Percentiles rank a stretch among this genome's conserved stretches.
Evolutionary conservation across 2,329 filamentous ascomycete genomes (phyloP).

Genomic region (Tetracladium maxilliforme): DNA sequence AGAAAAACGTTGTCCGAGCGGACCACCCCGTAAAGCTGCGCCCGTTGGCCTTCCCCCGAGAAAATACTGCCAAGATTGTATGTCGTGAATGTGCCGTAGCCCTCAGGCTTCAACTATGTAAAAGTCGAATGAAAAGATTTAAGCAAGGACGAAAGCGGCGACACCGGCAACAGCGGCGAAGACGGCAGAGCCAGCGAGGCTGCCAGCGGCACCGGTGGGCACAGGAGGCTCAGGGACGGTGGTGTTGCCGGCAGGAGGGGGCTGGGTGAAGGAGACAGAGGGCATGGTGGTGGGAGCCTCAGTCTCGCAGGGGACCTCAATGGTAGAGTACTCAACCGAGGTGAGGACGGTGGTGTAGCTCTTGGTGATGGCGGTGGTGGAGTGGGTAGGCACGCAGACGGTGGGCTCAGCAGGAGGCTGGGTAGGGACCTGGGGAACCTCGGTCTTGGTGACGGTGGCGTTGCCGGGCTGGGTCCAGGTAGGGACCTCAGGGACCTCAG

Average conservation of each 20-base stretch:
- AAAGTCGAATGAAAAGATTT: constrained; percentile 6
- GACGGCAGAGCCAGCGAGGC: constrained; percentile 14
- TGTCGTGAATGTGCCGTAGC: constrained; percentile 1
- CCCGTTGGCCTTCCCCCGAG: too few relatives aligned
- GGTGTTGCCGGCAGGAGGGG: constrained; percentile 9
- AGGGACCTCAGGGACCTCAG: not conserved
- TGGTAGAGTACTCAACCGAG: constrained; percentile 1
- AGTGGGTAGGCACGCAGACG: too few relatives aligned
- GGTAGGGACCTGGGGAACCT: constrained; percentile 1
- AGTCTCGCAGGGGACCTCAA: constrained; percentile 1
- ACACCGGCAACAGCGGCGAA: constrained; percentile 11
- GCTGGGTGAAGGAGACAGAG: constrained; percentile 5
- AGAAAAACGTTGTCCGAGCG: too few relatives aligned
- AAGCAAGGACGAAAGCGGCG: constrained; percentile 15
- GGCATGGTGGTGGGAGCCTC: constrained; percentile 1
- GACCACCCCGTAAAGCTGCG: too few relatives aligned
- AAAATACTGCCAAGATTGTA: too few relatives aligned
- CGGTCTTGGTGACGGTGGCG: constrained; percentile 1
- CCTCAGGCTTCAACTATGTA: not conserved
- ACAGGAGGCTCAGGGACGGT: constrained; percentile 11
- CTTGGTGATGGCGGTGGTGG: too few relatives aligned
- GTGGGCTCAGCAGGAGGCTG: constrained; percentile 1
- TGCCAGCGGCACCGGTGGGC: constrained; percentile 13
- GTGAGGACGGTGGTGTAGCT: constrained; percentile 2
- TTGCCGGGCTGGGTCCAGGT: constrained; percentile 1